phyloP scores from a whole-genome alignment of 2,329 filamentous ascomycete species.

The Iodosphaeria phyllophila region DNA sequence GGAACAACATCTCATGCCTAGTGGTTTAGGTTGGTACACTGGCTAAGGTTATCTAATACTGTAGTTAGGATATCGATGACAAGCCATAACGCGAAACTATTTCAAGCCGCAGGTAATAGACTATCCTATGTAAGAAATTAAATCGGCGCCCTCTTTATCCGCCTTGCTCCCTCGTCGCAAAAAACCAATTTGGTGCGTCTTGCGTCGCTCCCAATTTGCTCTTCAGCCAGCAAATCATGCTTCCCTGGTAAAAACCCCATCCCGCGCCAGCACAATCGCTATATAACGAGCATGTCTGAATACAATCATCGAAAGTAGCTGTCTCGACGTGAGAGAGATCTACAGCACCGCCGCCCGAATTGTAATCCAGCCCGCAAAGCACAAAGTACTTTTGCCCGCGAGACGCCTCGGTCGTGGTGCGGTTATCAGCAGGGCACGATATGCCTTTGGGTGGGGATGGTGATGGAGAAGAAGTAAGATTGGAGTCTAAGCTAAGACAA shows the following conservation, averaged over 20 bases:
- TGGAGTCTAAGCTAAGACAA: neutral
- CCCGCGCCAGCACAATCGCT: constrained; percentile 15
- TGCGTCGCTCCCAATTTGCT: constrained; percentile 11
- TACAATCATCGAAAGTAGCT: constrained; percentile 13
- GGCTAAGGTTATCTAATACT: no score
- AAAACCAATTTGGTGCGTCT: constrained; percentile 12
- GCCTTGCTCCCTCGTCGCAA: constrained; percentile 13
- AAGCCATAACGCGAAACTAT: no score
- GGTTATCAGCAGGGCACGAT: constrained; percentile 15
- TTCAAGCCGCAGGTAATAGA: no score
- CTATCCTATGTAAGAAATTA: no score
- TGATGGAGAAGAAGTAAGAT: constrained; percentile 1
- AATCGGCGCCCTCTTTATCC: no score
- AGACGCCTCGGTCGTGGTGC: constrained; percentile 12
- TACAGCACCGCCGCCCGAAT: constrained; percentile 9
- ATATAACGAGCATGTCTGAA: constrained; percentile 12
- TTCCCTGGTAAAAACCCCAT: constrained; percentile 14
- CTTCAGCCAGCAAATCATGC: constrained; percentile 17
- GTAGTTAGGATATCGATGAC: no score
- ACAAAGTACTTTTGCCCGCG: constrained; percentile 10
- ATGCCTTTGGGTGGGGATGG: constrained; percentile 1
- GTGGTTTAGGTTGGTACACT: no score
- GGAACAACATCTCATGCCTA: no score
- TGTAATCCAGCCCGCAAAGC: constrained; percentile 18
- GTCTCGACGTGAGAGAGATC: constrained; percentile 11